Percentiles rank a stretch among this genome's conserved stretches.
Evolutionary conservation across 345 rosid genomes (phyloP).

Genomic region (Gossypium stocksii): DNA sequence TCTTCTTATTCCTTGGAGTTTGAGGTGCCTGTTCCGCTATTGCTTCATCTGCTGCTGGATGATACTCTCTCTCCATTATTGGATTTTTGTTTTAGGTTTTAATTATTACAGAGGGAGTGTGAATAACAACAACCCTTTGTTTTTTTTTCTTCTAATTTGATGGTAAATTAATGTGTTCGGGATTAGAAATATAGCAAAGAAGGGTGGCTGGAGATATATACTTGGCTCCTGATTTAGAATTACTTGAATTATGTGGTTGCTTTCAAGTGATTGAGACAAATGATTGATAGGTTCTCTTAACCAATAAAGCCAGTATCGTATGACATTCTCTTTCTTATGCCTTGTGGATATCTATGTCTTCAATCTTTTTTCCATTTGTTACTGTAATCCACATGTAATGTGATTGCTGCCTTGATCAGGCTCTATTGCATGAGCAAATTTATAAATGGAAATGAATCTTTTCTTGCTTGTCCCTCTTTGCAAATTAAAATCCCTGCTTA

Average conservation of each 20-base stretch:
- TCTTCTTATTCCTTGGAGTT: constrained; percentile 38
- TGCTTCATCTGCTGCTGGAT: constrained; percentile 16
- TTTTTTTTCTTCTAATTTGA: neutral
- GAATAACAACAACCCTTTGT: neutral
- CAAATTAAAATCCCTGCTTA: neutral
- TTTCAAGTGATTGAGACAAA: constrained; percentile 9
- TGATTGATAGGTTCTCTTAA: constrained; percentile 4
- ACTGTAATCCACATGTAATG: neutral
- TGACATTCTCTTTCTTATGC: constrained; percentile 22
- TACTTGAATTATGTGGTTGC: neutral
- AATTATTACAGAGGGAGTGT: constrained; percentile 5
- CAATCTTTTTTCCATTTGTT: constrained; percentile 9
- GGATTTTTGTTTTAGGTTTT: neutral
- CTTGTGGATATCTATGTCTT: constrained; percentile 26
- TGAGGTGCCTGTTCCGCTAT: constrained; percentile 15
- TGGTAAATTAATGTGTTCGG: neutral
- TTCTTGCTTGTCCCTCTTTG: neutral
- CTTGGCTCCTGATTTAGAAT: constrained; percentile 12
- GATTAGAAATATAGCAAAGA: neutral
- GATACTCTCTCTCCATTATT: constrained; percentile 20
- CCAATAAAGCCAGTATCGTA: constrained; percentile 28
- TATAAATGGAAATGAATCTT: neutral
- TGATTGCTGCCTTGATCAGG: constrained; percentile 11
- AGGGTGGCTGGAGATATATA: constrained; percentile 16
- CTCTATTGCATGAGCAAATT: neutral